phyloP scores from a whole-genome alignment of 1,284 basidiomycete species.

The Irpex sp. region DNA sequence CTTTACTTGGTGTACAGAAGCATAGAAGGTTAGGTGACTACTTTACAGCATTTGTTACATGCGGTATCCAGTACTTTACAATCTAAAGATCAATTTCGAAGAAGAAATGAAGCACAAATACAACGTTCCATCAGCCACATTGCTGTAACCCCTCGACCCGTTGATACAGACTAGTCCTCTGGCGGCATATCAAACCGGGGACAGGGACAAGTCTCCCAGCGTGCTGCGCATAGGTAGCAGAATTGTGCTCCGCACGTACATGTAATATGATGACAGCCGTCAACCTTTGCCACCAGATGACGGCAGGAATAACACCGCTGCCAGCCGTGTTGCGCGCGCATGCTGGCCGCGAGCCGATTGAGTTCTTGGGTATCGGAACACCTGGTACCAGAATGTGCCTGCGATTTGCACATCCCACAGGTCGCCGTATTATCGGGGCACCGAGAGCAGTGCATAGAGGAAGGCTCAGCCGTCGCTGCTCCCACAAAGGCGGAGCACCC shows the following conservation, averaged over 20 bases:
- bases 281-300: constrained; percentile 29
- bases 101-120: too few species aligned
- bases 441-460: constrained; percentile 26
- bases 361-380: constrained; percentile 29
- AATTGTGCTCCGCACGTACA: constrained; percentile 32
- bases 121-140: too few species aligned
- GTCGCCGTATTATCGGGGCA: constrained; percentile 29
- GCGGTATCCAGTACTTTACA: too few species aligned
- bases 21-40: neutral
- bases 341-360: constrained; percentile 28
- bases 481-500: constrained; percentile 51
- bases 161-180: constrained; percentile 22
- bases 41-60: too few species aligned
- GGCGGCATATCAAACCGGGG: constrained; percentile 41
- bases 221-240: constrained; percentile 43
- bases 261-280: constrained; percentile 36
- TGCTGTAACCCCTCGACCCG: too few species aligned
- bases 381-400: constrained; percentile 24
- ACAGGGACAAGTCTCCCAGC: constrained; percentile 49
- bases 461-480: constrained; percentile 22
- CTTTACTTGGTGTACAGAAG: too few species aligned
- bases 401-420: constrained; percentile 40
- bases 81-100: too few species aligned
- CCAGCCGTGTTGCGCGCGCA: constrained; percentile 39
- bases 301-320: constrained; percentile 37